Evolutionary conservation across 768 basidiomycete genomes (phyloP).

Genomic region (Mycena amicta): DNA sequence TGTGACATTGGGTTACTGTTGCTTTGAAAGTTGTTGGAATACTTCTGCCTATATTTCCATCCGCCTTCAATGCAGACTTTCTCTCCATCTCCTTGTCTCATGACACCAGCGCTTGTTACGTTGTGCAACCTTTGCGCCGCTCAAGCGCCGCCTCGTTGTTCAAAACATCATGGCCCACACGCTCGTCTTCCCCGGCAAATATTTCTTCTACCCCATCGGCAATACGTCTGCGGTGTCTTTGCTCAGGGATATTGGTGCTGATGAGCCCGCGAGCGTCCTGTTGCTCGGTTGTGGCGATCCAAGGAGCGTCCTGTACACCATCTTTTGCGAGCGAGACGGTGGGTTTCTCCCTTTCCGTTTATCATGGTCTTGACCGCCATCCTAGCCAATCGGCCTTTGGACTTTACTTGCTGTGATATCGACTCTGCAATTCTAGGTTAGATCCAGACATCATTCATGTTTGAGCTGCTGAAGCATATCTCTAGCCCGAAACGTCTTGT

Average conservation of each 20-base stretch:
- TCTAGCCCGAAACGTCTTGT: constrained; percentile 51
- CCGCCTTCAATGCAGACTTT: no score
- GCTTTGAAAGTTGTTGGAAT: no score
- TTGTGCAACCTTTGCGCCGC: no score
- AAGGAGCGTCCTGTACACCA: constrained; percentile 54
- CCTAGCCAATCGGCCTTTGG: constrained; percentile 34
- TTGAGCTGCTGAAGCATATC: neutral
- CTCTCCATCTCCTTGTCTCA: no score
- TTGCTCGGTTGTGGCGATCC: constrained; percentile 62
- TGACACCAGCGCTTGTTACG: no score
- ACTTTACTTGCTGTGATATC: constrained; percentile 55
- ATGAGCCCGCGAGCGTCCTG: constrained; percentile 49
- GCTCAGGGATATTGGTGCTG: constrained; percentile 49
- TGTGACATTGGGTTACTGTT: no score
- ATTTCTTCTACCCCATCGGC: constrained; percentile 63
- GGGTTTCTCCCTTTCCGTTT: neutral
- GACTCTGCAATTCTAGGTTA: constrained; percentile 51
- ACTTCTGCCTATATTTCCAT: no score
- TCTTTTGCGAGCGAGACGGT: constrained; percentile 32
- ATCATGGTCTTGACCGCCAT: neutral
- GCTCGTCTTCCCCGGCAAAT: no score
- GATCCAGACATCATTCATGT: neutral
- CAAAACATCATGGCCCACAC: no score
- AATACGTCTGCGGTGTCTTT: constrained; percentile 58
- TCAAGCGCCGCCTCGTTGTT: no score